Evolutionary conservation across 352 stramenopile species (phyloP).

Genomic region (Globisporangium cederbergense): DNA sequence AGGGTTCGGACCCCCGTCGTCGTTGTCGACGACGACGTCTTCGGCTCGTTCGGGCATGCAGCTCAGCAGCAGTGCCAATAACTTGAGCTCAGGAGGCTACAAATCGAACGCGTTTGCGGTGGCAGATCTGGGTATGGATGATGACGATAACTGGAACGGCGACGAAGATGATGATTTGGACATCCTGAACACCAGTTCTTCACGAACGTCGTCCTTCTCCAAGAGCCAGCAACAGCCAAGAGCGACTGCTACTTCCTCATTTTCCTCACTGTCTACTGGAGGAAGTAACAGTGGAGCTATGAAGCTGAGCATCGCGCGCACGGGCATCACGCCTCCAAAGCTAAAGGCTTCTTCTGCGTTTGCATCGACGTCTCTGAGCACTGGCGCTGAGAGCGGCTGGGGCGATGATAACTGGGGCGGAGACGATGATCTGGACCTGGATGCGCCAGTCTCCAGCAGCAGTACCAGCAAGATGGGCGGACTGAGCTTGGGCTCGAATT

Average conservation of each 20-base stretch:
- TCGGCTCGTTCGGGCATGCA: conserved; percentile 21
- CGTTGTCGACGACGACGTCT: conserved; percentile 29
- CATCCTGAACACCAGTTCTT: conserved; percentile 26
- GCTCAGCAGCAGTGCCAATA: conserved; percentile 10
- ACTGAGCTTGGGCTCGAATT: conserved; percentile 1
- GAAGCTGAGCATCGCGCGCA: conserved; percentile 51
- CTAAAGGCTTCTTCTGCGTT: conserved; percentile 24
- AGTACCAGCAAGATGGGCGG: conserved; percentile 3
- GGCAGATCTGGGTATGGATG: conserved; percentile 44
- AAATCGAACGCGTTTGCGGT: conserved; percentile 35
- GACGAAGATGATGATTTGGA: conserved; percentile 63
- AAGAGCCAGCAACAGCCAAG: conserved; percentile 5
- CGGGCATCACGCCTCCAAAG: conserved; percentile 18
- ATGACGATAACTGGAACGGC: conserved; percentile 55
- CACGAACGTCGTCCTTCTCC: conserved; percentile 25
- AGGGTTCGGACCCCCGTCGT: conserved; percentile 1
- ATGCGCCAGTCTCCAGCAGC: conserved; percentile 11
- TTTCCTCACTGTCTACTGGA: conserved; percentile 25
- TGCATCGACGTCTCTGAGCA: conserved; percentile 22
- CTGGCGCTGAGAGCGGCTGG: conserved; percentile 36
- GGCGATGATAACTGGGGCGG: conserved; percentile 68
- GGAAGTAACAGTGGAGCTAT: conserved; percentile 20
- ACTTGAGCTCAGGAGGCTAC: conserved; percentile 1
- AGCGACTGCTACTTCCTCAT: conserved; percentile 25
- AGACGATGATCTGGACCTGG: conserved; percentile 44